Evolutionary conservation across 2,329 filamentous ascomycete genomes (phyloP), one percentile per base, ranked within the genome.

Genomic region (Fusarium pseudoanthophilum): DNA sequence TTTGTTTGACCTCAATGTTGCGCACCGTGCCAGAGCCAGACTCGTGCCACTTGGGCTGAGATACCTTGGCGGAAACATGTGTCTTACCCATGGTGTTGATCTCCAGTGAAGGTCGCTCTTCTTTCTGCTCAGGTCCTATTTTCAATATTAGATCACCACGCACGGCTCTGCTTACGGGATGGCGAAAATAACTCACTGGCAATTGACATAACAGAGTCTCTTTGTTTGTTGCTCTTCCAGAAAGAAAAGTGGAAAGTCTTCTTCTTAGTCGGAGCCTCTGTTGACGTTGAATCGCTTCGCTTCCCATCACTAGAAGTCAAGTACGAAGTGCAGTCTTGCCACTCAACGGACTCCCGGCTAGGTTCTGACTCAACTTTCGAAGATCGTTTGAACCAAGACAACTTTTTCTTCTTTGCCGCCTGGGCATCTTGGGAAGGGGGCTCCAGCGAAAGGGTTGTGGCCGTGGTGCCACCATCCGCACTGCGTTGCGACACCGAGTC

Each of bases 1-100:
- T 97, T 78, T 94, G 91, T 79, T 91, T 92, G 36, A 90, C 88
- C 70, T 90, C 91, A 77, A 89, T 92, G 82, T 87, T 87, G 64
- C 87, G 87, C 70, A 83, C 83, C 36, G 78, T 75, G 24, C 81
- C 81, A 67, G 80, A 81, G 36, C 81, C 80, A 37, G 81, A 82
- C 34, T 82, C 82, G 26, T 80, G 78, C 69, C 82, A 79, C 45
- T 74, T 78, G 56, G 76, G 69, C 34, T 77, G 73, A 48, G 48
- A 43, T 14, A 52, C 28, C 45, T 72, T 75, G 24, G 46, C 49
- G 43, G 70, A 70, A 21, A 26, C n/a, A 49, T 57, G 59, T 36
- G 49, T 71, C 52, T 75, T 77, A 57, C 74, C 68, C 70, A 77
- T 48, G 68, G 70, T 43, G 69, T 64, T 37, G 60, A 66, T 67